A percentile compares a stretch with the other conserved stretches of the same genome.
Evolutionary conservation across 306 rosid genomes (phyloP).

Genomic region (Vigna reflexopilosa): DNA sequence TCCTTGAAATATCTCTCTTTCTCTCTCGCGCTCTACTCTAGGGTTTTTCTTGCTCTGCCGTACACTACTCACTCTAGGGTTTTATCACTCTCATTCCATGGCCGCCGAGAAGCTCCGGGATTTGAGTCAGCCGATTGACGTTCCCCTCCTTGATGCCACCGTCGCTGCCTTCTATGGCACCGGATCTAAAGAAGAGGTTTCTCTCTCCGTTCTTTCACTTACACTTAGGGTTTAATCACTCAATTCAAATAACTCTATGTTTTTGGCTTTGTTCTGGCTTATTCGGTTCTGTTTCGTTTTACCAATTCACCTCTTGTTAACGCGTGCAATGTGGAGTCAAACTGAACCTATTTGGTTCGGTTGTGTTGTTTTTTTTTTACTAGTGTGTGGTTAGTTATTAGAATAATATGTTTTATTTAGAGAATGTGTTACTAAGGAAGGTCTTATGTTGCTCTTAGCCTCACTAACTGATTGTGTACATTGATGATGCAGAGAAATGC

Average conservation of each 20-base stretch:
- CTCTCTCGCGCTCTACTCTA: conserved; percentile 30
- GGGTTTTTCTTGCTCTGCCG: conserved; percentile 42
- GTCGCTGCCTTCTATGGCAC: conserved; percentile 99
- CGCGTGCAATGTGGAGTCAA: too few species aligned
- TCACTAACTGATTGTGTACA: background rate
- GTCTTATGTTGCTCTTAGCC: background rate
- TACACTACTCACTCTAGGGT: conserved; percentile 56
- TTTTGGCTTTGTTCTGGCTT: too few species aligned
- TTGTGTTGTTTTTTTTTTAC: background rate
- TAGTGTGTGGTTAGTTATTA: background rate
- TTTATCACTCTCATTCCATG: conserved; percentile 59
- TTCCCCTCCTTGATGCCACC: conserved; percentile 88
- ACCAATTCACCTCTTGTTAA: background rate
- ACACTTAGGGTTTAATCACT: conserved; percentile 46
- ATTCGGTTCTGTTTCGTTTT: too few species aligned
- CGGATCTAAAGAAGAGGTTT: conserved; percentile 98
- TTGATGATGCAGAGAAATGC: conserved; percentile 75
- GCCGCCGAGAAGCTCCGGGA: conserved; percentile 97
- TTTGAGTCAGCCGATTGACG: conserved; percentile 93
- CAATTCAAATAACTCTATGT: background rate
- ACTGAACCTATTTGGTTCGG: background rate
- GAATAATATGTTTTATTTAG: background rate
- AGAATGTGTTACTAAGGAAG: conserved; percentile 3
- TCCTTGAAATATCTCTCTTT: conserved; percentile 45
- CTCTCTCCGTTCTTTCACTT: conserved; percentile 1